These are phyloP conservation scores for Teunomyces tritomae DNA, from an alignment of 805 yeast genomes.

Conservation along the genomic window DNA sequence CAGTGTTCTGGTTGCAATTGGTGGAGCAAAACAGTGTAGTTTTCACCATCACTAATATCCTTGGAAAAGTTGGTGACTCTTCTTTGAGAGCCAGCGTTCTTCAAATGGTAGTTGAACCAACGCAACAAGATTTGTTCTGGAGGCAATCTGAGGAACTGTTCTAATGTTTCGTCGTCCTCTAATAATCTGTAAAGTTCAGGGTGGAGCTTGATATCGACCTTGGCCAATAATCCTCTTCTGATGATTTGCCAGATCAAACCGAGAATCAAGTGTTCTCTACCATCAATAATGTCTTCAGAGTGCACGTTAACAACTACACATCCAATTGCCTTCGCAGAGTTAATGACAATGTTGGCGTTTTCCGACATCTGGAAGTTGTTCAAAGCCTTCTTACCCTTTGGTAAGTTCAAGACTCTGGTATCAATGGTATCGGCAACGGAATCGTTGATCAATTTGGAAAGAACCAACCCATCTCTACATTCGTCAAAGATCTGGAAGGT, in stretches of 20 bases:
- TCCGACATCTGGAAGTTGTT: constrained; percentile 95
- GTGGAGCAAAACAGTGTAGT: constrained; percentile 83
- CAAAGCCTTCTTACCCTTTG: constrained; percentile 68
- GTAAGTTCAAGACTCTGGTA: constrained; percentile 91
- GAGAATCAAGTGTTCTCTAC: constrained; percentile 85
- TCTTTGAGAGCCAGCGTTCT: constrained; percentile 87
- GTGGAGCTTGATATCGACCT: constrained; percentile 92
- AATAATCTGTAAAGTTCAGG: constrained; percentile 93
- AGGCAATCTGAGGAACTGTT: constrained; percentile 92
- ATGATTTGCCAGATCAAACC: constrained; percentile 97
- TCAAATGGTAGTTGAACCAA: constrained; percentile 96
- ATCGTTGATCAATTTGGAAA: constrained; percentile 92
- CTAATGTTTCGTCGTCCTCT: constrained; percentile 95
- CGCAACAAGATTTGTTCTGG: constrained; percentile 96
- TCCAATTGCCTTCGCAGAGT: constrained; percentile 98
- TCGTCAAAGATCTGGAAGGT: constrained; percentile 96
- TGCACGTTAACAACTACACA: constrained; percentile 97
- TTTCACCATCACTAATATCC: constrained; percentile 93
- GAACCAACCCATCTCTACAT: constrained; percentile 89
- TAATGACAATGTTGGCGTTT: constrained; percentile 95
- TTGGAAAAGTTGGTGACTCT: constrained; percentile 81
- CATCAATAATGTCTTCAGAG: constrained; percentile 91
- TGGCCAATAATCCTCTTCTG: constrained; percentile 89
- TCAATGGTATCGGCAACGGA: constrained; percentile 98
- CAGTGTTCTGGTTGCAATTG: constrained; percentile 85